Base-by-base conservation (phyloP, 768 basidiomycete genomes). In the Tubosaeta sp. region DNA sequence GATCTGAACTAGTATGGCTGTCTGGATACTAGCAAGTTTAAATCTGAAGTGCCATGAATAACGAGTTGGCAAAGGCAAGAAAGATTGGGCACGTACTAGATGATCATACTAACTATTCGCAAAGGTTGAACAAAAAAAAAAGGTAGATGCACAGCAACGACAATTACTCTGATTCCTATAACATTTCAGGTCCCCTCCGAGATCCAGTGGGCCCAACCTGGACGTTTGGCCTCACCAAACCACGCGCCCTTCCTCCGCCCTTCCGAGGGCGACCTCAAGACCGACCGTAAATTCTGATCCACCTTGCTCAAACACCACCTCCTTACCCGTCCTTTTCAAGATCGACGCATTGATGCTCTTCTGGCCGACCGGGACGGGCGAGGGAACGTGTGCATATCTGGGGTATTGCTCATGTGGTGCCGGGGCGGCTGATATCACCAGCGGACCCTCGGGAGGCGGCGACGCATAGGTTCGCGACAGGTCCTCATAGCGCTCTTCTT, bases 171-270 rank as follows among this genome's bases (percentile, higher is more conserved):
- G 50, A 38, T 46, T 50, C 46, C 32, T 48, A 55, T 32, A 10
- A 29, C 39, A 42, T 44, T 51, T 45, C 46, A 39, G n/a, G n/a
- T n/a, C 27, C 9, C 27, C 27, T 27, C 27, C 27, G 4, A 8
- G 8, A 8, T 27, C 4, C 4, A 27, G 4, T 4, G 25, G 25
- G 8, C 25, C 4, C 25, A 27, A 8, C 25, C 25, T 8, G 25
- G 25, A 4, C 25, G 8, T 27, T 8, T 27, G 27, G 27, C 9
- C n/a, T 65, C 49, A 68, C 66, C 68, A 67, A 19, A 68, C 52
- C 1, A 66, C 59, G 2, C 64, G 57, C 6, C 69, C 66, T 39
- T 70, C 68, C 32, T 68, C 67, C 22, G 66, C 69, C 43, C 64
- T 57, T 51, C 67, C 66, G 18, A 68, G 54, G 21, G 66, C 62